phyloP scores from a whole-genome alignment of 495 filamentous ascomycete species.

The Astrothelium subdiscretum region DNA sequence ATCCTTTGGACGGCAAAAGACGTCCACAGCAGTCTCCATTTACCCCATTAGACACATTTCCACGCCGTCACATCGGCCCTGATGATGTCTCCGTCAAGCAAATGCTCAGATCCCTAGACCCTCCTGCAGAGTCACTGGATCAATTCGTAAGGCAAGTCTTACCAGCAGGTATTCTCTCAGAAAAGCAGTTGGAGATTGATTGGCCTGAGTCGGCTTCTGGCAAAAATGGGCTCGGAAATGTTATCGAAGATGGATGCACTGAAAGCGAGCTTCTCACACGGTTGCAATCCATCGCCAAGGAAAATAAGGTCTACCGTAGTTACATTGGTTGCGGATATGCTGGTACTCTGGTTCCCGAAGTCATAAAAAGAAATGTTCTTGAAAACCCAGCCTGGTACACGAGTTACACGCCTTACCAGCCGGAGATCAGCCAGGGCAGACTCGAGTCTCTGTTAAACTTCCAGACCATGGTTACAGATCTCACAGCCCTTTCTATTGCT shows the following conservation, averaged over 20 bases:
- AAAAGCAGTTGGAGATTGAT: conserved; percentile 45
- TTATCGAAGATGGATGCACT: conserved; percentile 37
- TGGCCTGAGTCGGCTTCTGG: conserved; percentile 9
- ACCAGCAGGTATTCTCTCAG: conserved; percentile 70
- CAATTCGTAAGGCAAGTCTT: conserved; percentile 85
- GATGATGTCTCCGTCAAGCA: conserved; percentile 53
- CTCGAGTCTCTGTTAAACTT: conserved; percentile 89
- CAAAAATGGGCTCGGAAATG: conserved; percentile 16
- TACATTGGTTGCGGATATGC: conserved; percentile 89
- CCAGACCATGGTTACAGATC: conserved; percentile 85
- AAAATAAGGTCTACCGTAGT: conserved; percentile 50
- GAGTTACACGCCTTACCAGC: conserved; percentile 96
- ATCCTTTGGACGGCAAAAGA: not conserved
- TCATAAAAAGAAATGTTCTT: conserved; percentile 88
- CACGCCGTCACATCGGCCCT: conserved; percentile 90
- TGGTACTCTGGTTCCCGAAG: conserved; percentile 72
- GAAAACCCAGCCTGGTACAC: conserved; percentile 98
- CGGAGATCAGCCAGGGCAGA: conserved; percentile 83
- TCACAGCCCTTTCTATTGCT: conserved; percentile 79
- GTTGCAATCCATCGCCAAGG: conserved; percentile 50
- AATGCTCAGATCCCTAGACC: conserved; percentile 76
- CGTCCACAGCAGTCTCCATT: conserved; percentile 15
- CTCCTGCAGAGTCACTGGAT: conserved; percentile 61
- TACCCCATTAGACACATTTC: conserved; percentile 51
- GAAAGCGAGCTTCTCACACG: conserved; percentile 58